Percentiles rank a stretch among this genome's conserved stretches.
Evolutionary conservation across 805 yeast species (phyloP).

Genomic region (Starmerella lactis-condensi): DNA sequence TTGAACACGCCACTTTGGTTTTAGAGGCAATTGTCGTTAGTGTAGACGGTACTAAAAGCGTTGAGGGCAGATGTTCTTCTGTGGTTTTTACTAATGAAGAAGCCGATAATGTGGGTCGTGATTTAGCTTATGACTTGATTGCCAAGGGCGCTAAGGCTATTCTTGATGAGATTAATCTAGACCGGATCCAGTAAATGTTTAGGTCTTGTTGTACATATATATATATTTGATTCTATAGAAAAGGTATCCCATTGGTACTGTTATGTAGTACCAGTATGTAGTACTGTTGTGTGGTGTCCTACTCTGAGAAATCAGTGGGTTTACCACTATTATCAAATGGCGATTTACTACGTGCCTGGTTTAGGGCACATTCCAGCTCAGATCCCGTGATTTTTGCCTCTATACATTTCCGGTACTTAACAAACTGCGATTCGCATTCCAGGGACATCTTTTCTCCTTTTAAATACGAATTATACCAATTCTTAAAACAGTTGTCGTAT

Average conservation of each 20-base stretch:
- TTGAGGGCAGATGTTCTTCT: constrained; percentile 35
- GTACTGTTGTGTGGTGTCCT: too few relatives aligned
- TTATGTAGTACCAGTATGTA: too few relatives aligned
- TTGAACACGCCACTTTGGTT: constrained; percentile 29
- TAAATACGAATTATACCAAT: constrained; percentile 68
- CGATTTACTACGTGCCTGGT: constrained; percentile 76
- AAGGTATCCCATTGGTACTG: too few relatives aligned
- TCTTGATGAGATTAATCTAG: constrained; percentile 50
- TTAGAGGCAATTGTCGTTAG: constrained; percentile 61
- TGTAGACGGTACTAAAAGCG: constrained; percentile 59
- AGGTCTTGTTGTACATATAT: too few relatives aligned
- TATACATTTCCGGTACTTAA: constrained; percentile 72
- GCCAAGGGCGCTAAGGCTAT: constrained; percentile 68
- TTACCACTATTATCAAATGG: constrained; percentile 60
- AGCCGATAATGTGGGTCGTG: constrained; percentile 50
- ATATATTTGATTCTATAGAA: too few relatives aligned
- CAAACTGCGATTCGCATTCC: constrained; percentile 85
- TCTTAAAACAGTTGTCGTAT: constrained; percentile 84
- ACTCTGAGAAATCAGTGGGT: too few relatives aligned
- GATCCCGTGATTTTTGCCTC: constrained; percentile 22
- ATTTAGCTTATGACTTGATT: constrained; percentile 48
- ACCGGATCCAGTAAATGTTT: constrained; percentile 14
- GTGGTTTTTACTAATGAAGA: constrained; percentile 33
- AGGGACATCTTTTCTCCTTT: constrained; percentile 44
- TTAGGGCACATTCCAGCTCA: too few relatives aligned